Evolutionary conservation across 371 early-diverging fungal genomes (phyloP).

Genomic region (Blyttiomyces sp.): DNA sequence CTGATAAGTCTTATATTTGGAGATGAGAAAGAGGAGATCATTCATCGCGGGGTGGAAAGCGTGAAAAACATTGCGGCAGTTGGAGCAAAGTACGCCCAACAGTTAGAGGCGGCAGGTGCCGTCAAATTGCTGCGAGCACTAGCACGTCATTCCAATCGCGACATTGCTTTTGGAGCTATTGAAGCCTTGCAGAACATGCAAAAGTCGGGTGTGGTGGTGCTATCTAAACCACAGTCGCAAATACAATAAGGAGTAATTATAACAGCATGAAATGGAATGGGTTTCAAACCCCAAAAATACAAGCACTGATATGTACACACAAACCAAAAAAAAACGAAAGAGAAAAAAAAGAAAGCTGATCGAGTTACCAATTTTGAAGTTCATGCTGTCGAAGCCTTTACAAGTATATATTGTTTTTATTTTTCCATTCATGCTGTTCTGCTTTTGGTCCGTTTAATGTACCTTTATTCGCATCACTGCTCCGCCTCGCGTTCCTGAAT

Average conservation of each 20-base stretch:
- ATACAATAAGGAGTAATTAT: background rate
- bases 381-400: no score
- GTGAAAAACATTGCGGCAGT: conserved; percentile 56
- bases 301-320: background rate
- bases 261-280: background rate
- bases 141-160: conserved; percentile 16
- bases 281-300: background rate
- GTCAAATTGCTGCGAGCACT: conserved; percentile 58
- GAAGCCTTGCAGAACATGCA: conserved; percentile 24
- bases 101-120: conserved; percentile 52
- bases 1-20: conserved; percentile 24
- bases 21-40: conserved; percentile 48
- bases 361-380: no score
- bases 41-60: conserved; percentile 59
- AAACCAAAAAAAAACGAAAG: background rate
- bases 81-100: conserved; percentile 21
- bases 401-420: no score
- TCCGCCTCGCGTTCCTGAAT: no score
- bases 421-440: no score
- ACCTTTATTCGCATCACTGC: no score
- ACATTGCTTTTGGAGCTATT: conserved; percentile 18
- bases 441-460: no score
- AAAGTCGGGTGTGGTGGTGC: conserved; percentile 14
- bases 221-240: conserved; percentile 7
- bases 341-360: no score